A percentile compares a stretch with the other conserved stretches of the same genome.
Evolutionary conservation across 345 rosid genomes (phyloP).

Genomic region (Brassica carinata): DNA sequence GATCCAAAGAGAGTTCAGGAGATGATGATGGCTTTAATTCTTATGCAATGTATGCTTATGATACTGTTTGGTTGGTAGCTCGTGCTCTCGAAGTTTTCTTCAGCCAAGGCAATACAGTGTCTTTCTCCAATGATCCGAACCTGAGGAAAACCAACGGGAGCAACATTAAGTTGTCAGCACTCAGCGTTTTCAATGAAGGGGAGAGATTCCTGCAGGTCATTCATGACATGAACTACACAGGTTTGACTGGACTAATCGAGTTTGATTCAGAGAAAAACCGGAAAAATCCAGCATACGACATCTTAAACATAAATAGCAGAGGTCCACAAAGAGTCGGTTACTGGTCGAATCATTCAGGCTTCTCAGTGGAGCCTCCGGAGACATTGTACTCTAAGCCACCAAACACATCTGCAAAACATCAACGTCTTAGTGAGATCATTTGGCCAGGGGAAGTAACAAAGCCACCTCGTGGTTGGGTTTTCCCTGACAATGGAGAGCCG

Average conservation of each 20-base stretch:
- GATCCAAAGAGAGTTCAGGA: slow-evolving; percentile 38
- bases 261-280: slow-evolving; percentile 63
- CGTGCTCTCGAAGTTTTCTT: slow-evolving; percentile 69
- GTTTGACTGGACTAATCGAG: slow-evolving; percentile 64
- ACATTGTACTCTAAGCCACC: slow-evolving; percentile 55
- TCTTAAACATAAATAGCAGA: slow-evolving; percentile 71
- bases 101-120: slow-evolving; percentile 58
- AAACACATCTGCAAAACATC: slow-evolving; percentile 51
- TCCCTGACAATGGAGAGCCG: slow-evolving; percentile 82
- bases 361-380: slow-evolving; percentile 70
- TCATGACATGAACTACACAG: slow-evolving; percentile 65
- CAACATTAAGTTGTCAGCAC: slow-evolving; percentile 56
- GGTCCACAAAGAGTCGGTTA: slow-evolving; percentile 74
- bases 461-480: slow-evolving; percentile 86
- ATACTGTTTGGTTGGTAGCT: slow-evolving; percentile 92
- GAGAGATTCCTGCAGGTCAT: slow-evolving; percentile 61
- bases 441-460: slow-evolving; percentile 81
- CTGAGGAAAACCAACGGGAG: slow-evolving; percentile 52
- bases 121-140: slow-evolving; percentile 69
- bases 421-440: slow-evolving; percentile 56
- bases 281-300: slow-evolving; percentile 67
- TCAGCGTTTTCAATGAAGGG: slow-evolving; percentile 72
- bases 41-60: slow-evolving; percentile 86
- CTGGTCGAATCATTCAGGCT: slow-evolving; percentile 83
- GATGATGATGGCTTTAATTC: slow-evolving; percentile 57